Base-by-base conservation (phyloP, 1,284 basidiomycete species). In the Cerrena zonata region DNA sequence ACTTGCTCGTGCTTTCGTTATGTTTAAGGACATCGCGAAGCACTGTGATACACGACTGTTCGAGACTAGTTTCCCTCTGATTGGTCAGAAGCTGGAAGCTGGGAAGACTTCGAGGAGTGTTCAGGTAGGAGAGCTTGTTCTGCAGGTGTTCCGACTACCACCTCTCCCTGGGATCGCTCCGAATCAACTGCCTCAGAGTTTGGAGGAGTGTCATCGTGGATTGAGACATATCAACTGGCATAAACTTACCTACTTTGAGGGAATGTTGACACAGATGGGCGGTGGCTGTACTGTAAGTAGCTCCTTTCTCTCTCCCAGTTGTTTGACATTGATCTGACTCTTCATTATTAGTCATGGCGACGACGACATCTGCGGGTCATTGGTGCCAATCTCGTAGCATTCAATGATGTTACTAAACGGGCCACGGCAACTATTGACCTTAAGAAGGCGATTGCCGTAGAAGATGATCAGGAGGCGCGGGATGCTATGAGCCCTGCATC, bases 391-490 rank as follows among this genome's bases (percentile, higher is more conserved):
- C 75, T 98, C 42, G 79, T 98, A 43, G 93, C 94, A 1, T 95
- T 89, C 73, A 95, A 91, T 62, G 92, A 97, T 61, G 85, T 98
- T 2, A 98, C 95, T 22, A 93, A 89, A 73, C 89, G 86, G 59
- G 85, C 91, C 1, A 94, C 86, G 1, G 83, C 91, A 19, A 92
- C 88, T 26, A 96, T 98, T 57, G 91, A 96, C 66, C 75, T 99
- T 18, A 86, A 88, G 65, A 89, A 92, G 65, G 92, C 91, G 4
- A 72, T 84, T 4, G 71, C 76, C 0, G 77, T 97, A 2, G 82
- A 89, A 56, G 92, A 96, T 62, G 80, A 89, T 46, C 80, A 85
- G 58, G 79, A 81, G 52, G 67, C 73, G 26, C 75, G 75, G 26
- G 67, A 68, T 44, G 62, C 71, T 23, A 67, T 75, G 23, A 79